Percentiles rank a stretch among this genome's conserved stretches.
These are phyloP conservation scores for Colletotrichum navitas DNA, from an alignment of 2,329 filamentous ascomycete genomes.

Conservation along the genomic window DNA sequence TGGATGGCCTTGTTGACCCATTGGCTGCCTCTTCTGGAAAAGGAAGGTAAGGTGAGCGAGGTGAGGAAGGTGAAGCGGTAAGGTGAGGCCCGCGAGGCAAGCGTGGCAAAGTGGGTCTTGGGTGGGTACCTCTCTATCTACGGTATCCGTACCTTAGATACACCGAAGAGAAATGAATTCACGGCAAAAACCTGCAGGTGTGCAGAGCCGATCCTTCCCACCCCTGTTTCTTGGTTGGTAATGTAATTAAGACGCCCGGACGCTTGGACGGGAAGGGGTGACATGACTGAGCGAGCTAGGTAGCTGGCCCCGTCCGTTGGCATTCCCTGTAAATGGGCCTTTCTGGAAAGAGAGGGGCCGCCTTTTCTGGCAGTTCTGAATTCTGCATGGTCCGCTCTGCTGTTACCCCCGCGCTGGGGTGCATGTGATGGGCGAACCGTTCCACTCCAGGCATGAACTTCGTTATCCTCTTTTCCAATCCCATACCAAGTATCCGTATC, in stretches of 20 bases:
- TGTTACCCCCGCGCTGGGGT: constrained; percentile 36
- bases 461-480: no score
- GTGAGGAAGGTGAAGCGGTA: constrained; percentile 3
- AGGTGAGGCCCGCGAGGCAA: not conserved
- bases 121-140: not conserved
- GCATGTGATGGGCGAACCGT: constrained; percentile 40
- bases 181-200: constrained; percentile 4
- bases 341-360: constrained; percentile 18
- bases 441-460: constrained; percentile 35
- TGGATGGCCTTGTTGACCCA: not conserved
- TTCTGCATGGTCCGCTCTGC: constrained; percentile 28
- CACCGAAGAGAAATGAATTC: not conserved
- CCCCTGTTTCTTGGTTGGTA: not conserved
- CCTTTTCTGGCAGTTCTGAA: constrained; percentile 1
- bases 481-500: no score
- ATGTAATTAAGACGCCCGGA: not conserved
- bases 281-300: not conserved
- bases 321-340: not conserved
- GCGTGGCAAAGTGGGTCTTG: not conserved
- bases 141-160: constrained; percentile 1
- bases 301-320: not conserved
- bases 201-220: not conserved
- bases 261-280: constrained; percentile 1
- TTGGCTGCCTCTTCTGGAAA: constrained; percentile 12
- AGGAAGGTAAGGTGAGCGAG: constrained; percentile 10